Evolutionary conservation across 148 eudicot genomes (phyloP).

Genomic region (Spergularia bocconei): DNA sequence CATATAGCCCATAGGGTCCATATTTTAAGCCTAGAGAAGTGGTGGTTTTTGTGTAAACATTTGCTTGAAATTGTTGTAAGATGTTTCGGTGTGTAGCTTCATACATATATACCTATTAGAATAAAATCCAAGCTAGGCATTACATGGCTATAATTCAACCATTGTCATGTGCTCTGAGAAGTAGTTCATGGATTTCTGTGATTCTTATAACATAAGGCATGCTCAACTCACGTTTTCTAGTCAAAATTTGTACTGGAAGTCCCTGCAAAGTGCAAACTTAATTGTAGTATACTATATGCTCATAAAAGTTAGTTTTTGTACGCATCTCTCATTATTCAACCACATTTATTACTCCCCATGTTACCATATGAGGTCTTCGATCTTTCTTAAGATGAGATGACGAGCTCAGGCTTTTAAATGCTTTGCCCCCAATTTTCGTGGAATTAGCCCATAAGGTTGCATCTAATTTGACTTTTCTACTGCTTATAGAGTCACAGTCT

Average conservation of each 20-base stretch:
- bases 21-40: not conserved
- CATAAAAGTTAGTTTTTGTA: conserved; percentile 19
- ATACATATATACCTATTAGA: conserved; percentile 37
- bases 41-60: not conserved
- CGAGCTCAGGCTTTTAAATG: conserved; percentile 8
- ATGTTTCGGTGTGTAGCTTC: conserved; percentile 21
- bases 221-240: conserved; percentile 27
- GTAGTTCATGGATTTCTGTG: conserved; percentile 28
- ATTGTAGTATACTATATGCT: not conserved
- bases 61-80: conserved; percentile 13
- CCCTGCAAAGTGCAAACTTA: not conserved
- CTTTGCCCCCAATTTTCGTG: conserved; percentile 5
- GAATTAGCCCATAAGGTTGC: not conserved
- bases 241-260: conserved; percentile 29
- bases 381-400: conserved; percentile 8
- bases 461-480: not conserved
- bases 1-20: not conserved
- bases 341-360: conserved; percentile 11
- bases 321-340: conserved; percentile 10
- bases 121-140: conserved; percentile 31
- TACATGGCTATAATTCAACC: conserved; percentile 18
- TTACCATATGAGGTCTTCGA: not conserved
- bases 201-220: conserved; percentile 31
- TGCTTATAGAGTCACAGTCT: not conserved
- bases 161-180: conserved; percentile 5